Evolutionary conservation across 2,329 filamentous ascomycete species (phyloP).

Genomic region (Daldinia sp.): DNA sequence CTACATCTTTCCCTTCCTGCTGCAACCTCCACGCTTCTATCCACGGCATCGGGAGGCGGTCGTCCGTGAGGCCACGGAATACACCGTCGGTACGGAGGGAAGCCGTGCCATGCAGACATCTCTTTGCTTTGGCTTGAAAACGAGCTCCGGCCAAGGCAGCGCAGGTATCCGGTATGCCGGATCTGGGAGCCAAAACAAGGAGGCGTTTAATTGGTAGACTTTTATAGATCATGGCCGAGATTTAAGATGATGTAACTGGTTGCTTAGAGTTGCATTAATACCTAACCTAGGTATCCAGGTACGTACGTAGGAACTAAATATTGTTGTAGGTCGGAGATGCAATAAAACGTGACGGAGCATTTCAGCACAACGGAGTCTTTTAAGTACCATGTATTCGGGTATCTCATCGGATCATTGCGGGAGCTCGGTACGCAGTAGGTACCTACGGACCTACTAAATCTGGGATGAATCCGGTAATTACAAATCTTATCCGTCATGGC

Average conservation of each 20-base stretch:
- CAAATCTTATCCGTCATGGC: background rate
- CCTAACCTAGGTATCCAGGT: too few species aligned
- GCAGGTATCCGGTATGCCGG: background rate
- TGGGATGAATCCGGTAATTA: background rate
- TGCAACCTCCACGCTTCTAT: slow-evolving; percentile 70
- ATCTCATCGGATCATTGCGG: background rate
- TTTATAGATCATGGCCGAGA: slow-evolving; percentile 31
- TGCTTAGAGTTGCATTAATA: background rate
- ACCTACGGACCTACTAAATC: background rate
- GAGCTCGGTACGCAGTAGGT: background rate
- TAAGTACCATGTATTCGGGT: background rate
- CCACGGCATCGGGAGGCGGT: slow-evolving; percentile 64
- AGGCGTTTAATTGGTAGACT: slow-evolving; percentile 30
- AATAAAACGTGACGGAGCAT: background rate
- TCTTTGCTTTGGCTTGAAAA: background rate
- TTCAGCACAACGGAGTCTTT: too few species aligned
- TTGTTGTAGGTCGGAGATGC: background rate
- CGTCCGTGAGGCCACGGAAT: slow-evolving; percentile 49
- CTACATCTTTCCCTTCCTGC: slow-evolving; percentile 51
- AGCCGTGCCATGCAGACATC: slow-evolving; percentile 40
- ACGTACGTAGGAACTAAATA: too few species aligned
- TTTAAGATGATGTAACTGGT: too few species aligned
- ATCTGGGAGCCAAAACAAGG: slow-evolving; percentile 18
- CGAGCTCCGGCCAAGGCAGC: background rate
- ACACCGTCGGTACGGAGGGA: slow-evolving; percentile 48